Evolutionary conservation across 1,284 basidiomycete species (phyloP).

Genomic region (Sphagnurus paluster): DNA sequence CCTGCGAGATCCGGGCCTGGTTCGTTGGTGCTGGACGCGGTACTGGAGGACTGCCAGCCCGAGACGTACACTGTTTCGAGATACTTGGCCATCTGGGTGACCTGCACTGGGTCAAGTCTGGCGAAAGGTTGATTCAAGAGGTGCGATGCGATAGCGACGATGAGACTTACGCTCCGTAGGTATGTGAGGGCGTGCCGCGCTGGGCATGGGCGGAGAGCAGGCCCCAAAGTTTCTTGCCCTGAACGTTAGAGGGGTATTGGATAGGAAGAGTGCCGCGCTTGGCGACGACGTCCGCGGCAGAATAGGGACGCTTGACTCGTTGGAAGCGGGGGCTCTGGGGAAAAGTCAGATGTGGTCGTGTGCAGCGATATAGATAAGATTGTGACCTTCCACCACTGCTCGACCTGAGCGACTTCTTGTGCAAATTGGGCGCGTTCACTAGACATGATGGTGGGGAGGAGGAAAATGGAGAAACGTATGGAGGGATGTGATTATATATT

Average conservation of each 20-base stretch:
- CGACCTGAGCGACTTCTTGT: constrained; percentile 81
- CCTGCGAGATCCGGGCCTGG: constrained; percentile 98
- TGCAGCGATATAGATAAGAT: constrained; percentile 2
- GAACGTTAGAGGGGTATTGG: constrained; percentile 83
- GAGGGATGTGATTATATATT: constrained; percentile 6
- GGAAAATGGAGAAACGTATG: constrained; percentile 2
- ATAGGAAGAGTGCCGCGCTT: constrained; percentile 91
- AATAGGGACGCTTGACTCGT: constrained; percentile 86
- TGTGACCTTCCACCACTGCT: constrained; percentile 89
- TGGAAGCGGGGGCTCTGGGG: constrained; percentile 82
- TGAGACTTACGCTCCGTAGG: constrained; percentile 91
- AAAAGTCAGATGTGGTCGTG: constrained; percentile 4
- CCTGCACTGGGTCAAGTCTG: constrained; percentile 95
- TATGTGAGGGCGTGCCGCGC: constrained; percentile 81
- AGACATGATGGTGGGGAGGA: constrained; percentile 45
- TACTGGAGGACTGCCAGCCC: constrained; percentile 95
- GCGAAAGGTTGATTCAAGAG: not conserved
- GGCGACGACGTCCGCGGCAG: constrained; percentile 89
- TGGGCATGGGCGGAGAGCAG: constrained; percentile 69
- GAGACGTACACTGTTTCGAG: constrained; percentile 98
- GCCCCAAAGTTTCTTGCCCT: constrained; percentile 87
- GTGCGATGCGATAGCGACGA: not conserved
- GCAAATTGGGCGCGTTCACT: constrained; percentile 69
- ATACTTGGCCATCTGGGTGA: constrained; percentile 98
- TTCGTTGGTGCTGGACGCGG: constrained; percentile 89